Percentiles rank a stretch among this genome's conserved stretches.
Evolutionary conservation across 2,329 filamentous ascomycete species (phyloP).

Genomic region (Ampelomyces quisqualis): DNA sequence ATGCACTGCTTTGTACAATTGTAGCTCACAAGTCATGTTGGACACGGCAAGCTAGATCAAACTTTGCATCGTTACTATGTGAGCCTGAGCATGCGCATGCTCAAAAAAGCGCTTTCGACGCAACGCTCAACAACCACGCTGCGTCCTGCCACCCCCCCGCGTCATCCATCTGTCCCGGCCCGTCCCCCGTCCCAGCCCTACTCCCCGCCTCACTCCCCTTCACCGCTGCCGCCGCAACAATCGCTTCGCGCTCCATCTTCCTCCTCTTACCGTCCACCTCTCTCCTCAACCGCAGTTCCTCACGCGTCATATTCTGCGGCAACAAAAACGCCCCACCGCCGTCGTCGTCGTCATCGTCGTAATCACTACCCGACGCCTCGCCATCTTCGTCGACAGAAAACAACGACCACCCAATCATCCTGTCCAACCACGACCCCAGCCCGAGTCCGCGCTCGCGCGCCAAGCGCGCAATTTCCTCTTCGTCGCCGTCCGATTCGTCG

Average conservation of each 20-base stretch:
- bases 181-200: slow-evolving; percentile 14
- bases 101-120: slow-evolving; percentile 48
- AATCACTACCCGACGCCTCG: slow-evolving; percentile 35
- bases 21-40: too few relatives aligned
- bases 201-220: slow-evolving; percentile 24
- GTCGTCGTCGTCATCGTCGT: slow-evolving; percentile 33
- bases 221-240: slow-evolving; percentile 41
- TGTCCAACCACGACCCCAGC: slow-evolving; percentile 58
- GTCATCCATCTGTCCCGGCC: slow-evolving; percentile 26
- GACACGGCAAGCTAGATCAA: too few relatives aligned
- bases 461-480: slow-evolving; percentile 55
- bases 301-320: slow-evolving; percentile 36
- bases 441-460: slow-evolving; percentile 56
- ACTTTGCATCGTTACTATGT: too few relatives aligned
- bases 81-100: too few relatives aligned
- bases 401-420: slow-evolving; percentile 58
- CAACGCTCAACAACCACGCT: slow-evolving; percentile 58
- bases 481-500: slow-evolving; percentile 50
- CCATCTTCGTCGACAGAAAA: slow-evolving; percentile 56
- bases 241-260: slow-evolving; percentile 41
- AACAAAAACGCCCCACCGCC: slow-evolving; percentile 28
- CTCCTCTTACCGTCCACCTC: slow-evolving; percentile 42
- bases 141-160: slow-evolving; percentile 60
- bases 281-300: slow-evolving; percentile 41
- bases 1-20: too few relatives aligned